phyloP scores from a whole-genome alignment of 805 yeast species.

The Candida jianshihensis region DNA sequence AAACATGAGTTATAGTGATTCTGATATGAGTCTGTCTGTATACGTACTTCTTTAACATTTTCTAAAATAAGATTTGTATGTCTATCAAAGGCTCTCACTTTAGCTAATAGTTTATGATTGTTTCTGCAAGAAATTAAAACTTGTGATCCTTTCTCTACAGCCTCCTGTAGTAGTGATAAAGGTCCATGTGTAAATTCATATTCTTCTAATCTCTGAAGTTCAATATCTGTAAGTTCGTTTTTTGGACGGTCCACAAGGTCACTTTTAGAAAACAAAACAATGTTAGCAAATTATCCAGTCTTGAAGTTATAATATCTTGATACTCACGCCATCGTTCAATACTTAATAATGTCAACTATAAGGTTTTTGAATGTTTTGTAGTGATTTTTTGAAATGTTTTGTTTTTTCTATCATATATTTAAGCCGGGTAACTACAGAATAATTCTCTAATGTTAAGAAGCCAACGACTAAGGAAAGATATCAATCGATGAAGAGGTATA shows the following conservation, averaged over 20 bases:
- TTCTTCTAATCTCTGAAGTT: constrained; percentile 77
- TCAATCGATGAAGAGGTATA: no score
- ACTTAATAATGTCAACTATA: no score
- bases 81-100: constrained; percentile 91
- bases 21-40: background rate
- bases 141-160: constrained; percentile 66
- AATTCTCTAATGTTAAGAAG: no score
- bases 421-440: no score
- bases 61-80: constrained; percentile 92
- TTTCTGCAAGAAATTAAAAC: constrained; percentile 87
- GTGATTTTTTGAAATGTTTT: no score
- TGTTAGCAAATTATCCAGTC: no score
- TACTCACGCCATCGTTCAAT: no score
- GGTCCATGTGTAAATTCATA: constrained; percentile 91
- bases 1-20: background rate
- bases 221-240: constrained; percentile 72
- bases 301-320: no score
- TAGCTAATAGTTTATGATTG: constrained; percentile 84
- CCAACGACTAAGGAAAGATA: no score
- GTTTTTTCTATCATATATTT: no score
- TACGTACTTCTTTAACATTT: constrained; percentile 72
- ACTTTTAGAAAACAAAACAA: constrained; percentile 32
- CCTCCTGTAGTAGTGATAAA: constrained; percentile 75
- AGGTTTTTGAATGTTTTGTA: no score
- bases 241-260: constrained; percentile 69